phyloP scores from a whole-genome alignment of 345 rosid genomes.

The Rhodamnia rubescens region DNA sequence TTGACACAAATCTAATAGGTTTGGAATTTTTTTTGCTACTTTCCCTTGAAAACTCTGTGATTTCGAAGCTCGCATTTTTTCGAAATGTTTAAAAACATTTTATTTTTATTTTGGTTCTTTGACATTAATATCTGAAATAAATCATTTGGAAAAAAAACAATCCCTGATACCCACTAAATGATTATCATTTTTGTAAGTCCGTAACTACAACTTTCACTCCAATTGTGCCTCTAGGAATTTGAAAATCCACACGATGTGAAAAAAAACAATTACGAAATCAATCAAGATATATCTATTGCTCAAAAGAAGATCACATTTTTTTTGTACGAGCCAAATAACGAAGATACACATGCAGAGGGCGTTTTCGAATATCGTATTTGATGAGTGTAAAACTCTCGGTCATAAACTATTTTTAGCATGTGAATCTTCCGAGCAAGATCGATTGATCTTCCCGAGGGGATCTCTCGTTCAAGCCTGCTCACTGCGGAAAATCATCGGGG shows the following conservation, averaged over 20 bases:
- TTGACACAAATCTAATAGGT: too few species aligned
- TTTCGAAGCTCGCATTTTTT: not conserved
- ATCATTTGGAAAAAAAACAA: accelerated
- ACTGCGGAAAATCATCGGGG: not conserved
- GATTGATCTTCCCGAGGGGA: not conserved
- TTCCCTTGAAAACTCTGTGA: not conserved
- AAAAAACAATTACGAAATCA: accelerated
- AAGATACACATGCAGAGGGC: not conserved
- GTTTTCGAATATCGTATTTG: not conserved
- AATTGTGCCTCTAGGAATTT: not conserved
- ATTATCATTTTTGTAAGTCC: too few species aligned
- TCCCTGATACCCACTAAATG: not conserved
- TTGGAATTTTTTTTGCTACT: too few species aligned
- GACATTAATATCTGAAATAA: not conserved
- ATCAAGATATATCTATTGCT: accelerated
- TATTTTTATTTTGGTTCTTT: accelerated
- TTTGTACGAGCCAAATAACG: not conserved
- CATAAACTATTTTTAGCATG: accelerated
- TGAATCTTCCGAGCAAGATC: not conserved
- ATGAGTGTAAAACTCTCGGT: not conserved
- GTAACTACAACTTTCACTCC: too few species aligned
- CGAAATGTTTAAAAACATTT: accelerated
- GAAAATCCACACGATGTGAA: accelerated
- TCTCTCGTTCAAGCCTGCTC: not conserved
- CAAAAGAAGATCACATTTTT: not conserved